Base-by-base conservation (phyloP, 192 early-diverging fungal genomes). In the Phlyctochytrium bullatum region DNA sequence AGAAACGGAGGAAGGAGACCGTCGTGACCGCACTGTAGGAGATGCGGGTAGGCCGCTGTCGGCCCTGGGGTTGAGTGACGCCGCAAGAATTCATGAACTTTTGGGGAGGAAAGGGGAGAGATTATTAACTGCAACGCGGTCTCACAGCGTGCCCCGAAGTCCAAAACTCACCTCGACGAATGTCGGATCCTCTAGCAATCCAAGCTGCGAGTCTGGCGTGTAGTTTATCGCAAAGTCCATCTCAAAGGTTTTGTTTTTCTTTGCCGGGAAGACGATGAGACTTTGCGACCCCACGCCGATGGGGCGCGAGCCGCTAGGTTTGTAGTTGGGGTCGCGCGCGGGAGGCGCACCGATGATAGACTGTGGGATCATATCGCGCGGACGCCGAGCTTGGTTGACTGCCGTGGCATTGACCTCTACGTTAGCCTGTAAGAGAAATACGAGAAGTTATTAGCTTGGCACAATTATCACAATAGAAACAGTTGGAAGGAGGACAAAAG, bases 181-280 rank as follows among this genome's bases (percentile, higher is more conserved):
- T 0, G 64, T 64, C 2, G 73, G 73, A 40, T 72, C 74, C 12
- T 60, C 32, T n/a, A 72, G 30, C 2, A 76, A n/a, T 12, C 65
- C 69, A 23, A 67, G 52, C 28, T 59, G 14, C 35, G 64, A 65
- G 17, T 59, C 61, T 17, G 59, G 64, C 0, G 64, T 67, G 30
- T 72, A 76, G 0, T 16, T 30, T 40, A 76, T 63, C 17, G 65
- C 64, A 66, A 76, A 76, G 28, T 67, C 57, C 64, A 76, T 65
- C 17, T 52, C 27, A 53, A 72, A 72, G 35, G 64, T 52, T 4
- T 65, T 63, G 28, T 47, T 35, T 0, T 24, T 30, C 35, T 64
- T 61, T 23, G 69, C n/a, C 4, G 74, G 66, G 34, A 72, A 68
- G n/a, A 34, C 57, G 47, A 76, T 50, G 60, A 33, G 54, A 2